These are phyloP conservation scores for Begonia loranthoides DNA, from an alignment of 306 rosid genomes.

Conservation along the genomic window DNA sequence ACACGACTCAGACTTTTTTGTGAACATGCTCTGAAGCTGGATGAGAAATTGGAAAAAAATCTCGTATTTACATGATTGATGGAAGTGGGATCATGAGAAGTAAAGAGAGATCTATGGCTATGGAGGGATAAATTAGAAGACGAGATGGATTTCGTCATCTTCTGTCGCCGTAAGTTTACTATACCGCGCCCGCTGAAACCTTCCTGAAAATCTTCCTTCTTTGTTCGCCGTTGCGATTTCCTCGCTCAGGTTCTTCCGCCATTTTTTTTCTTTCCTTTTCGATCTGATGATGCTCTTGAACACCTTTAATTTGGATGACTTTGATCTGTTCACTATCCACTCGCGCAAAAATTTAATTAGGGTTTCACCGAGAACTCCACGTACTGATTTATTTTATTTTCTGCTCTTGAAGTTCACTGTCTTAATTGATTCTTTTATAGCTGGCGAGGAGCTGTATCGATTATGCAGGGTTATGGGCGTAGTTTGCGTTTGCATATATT, in stretches of 20 bases:
- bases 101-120: too few relatives aligned
- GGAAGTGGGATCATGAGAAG: too few relatives aligned
- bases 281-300: conserved; percentile 3
- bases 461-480: neutral
- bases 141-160: too few relatives aligned
- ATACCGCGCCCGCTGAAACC: conserved; percentile 9
- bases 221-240: conserved; percentile 1
- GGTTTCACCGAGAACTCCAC: conserved; percentile 2
- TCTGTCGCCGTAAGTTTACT: too few relatives aligned
- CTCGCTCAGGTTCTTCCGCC: conserved; percentile 6
- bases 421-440: neutral
- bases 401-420: neutral
- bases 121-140: too few relatives aligned
- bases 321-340: neutral
- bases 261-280: neutral
- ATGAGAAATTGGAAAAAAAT: too few relatives aligned
- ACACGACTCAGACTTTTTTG: too few relatives aligned
- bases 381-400: neutral
- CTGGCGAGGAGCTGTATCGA: neutral
- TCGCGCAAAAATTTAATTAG: neutral
- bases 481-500: neutral
- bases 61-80: too few relatives aligned
- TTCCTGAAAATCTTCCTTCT: conserved; percentile 9
- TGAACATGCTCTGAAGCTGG: too few relatives aligned
- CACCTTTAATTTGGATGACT: conserved; percentile 3